These are phyloP conservation scores for Penicillium cosmopolitanum DNA, from an alignment of 495 filamentous ascomycete genomes.

Conservation along the genomic window DNA sequence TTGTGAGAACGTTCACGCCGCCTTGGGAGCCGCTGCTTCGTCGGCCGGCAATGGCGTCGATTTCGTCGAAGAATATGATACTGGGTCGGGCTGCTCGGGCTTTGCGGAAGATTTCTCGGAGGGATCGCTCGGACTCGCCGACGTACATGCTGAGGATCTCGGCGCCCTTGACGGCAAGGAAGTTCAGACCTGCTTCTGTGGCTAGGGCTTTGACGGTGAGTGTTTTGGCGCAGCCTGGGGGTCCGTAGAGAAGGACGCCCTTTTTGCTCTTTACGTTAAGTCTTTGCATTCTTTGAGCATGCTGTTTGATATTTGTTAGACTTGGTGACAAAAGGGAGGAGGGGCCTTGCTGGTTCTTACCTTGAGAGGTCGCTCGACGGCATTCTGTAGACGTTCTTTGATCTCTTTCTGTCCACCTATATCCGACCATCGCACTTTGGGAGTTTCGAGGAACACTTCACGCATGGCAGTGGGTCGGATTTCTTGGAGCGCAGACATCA, in stretches of 20 bases:
- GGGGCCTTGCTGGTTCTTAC: constrained; percentile 37
- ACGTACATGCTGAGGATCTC: constrained; percentile 98
- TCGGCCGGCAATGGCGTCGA: constrained; percentile 87
- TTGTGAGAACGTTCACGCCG: constrained; percentile 83
- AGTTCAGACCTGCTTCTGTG: constrained; percentile 89
- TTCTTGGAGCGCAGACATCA: constrained; percentile 56
- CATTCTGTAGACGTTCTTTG: constrained; percentile 68
- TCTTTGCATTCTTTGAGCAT: constrained; percentile 61
- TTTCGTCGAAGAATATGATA: constrained; percentile 98
- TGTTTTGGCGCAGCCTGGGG: constrained; percentile 95
- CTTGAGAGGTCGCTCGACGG: constrained; percentile 68
- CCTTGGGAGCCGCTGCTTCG: constrained; percentile 57
- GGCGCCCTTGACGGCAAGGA: constrained; percentile 94
- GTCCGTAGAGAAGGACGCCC: constrained; percentile 90
- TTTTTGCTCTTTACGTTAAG: constrained; percentile 70
- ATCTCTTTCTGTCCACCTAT: constrained; percentile 87
- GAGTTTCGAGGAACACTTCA: constrained; percentile 85
- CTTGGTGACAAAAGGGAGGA: background rate
- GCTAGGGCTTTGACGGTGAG: constrained; percentile 91
- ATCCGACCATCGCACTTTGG: constrained; percentile 84
- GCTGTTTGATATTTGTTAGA: constrained; percentile 37
- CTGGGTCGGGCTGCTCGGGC: constrained; percentile 84
- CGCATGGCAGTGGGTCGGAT: constrained; percentile 84
- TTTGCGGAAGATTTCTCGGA: constrained; percentile 86
- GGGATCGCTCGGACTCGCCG: constrained; percentile 88